Percentiles rank a stretch among this genome's conserved stretches.
These are phyloP conservation scores for Westerdykella sp. DNA, from an alignment of 2,329 filamentous ascomycete genomes.

Conservation along the genomic window DNA sequence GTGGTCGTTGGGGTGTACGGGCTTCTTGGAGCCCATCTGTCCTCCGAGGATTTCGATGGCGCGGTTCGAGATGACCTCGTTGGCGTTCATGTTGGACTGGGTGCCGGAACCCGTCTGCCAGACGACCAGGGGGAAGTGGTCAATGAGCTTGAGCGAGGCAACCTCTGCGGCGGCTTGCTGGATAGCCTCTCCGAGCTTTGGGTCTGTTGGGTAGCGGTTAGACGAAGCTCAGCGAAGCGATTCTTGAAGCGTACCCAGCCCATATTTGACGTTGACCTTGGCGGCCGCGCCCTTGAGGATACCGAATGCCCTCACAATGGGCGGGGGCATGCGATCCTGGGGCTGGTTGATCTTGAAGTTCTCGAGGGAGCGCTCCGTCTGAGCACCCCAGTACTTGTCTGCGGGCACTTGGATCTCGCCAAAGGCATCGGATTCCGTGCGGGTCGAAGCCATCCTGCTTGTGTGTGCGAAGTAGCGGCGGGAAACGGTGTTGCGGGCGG, in stretches of 20 bases:
- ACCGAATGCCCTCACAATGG: conserved; percentile 87
- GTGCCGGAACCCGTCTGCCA: conserved; percentile 99
- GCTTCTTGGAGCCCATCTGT: conserved; percentile 92
- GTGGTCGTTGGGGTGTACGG: conserved; percentile 98
- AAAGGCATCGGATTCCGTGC: conserved; percentile 95
- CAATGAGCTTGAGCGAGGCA: conserved; percentile 83
- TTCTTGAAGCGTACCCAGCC: conserved; percentile 58
- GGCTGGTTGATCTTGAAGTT: conserved; percentile 99
- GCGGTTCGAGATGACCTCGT: conserved; percentile 99
- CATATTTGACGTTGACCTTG: conserved; percentile 90
- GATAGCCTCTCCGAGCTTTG: conserved; percentile 85
- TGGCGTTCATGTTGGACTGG: conserved; percentile 99
- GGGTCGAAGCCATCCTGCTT: conserved; percentile 45
- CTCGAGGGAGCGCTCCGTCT: conserved; percentile 90
- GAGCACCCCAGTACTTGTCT: conserved; percentile 98
- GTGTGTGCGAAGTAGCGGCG: conserved; percentile 29
- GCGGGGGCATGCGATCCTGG: conserved; percentile 94
- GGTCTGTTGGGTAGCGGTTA: conserved; percentile 51
- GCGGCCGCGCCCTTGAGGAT: conserved; percentile 96
- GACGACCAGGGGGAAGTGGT: conserved; percentile 97
- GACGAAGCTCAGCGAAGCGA: conserved; percentile 3
- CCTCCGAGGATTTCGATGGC: conserved; percentile 97
- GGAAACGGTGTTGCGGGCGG: conserved; percentile 12
- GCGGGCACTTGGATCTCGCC: conserved; percentile 87
- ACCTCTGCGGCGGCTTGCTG: conserved; percentile 93